Evolutionary conservation across 73 alveolate genomes (phyloP).

Genomic region (Blepharisma japonicum): DNA sequence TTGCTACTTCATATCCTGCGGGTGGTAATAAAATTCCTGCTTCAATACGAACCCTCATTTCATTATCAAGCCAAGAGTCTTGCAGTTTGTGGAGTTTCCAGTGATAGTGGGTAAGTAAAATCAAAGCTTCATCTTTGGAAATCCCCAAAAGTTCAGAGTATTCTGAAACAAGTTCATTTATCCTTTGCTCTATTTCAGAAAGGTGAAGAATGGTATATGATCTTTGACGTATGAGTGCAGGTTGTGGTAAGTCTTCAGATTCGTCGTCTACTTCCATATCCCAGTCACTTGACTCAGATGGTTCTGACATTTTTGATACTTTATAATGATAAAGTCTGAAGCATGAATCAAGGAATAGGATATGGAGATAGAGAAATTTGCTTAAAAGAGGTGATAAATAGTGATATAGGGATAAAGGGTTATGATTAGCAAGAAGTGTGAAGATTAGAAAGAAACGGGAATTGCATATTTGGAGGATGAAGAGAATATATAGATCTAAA

Average conservation of each 20-base stretch:
- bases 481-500: no score
- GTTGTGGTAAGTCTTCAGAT: neutral
- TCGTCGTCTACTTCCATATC: neutral
- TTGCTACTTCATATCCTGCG: neutral
- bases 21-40: slow-evolving; percentile 35
- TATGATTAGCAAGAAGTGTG: no score
- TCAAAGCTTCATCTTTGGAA: slow-evolving; percentile 6
- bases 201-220: neutral
- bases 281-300: neutral
- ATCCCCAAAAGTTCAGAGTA: slow-evolving; percentile 7
- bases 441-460: no score
- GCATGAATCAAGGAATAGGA: no score
- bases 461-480: no score
- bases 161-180: neutral
- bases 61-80: slow-evolving; percentile 56
- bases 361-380: no score
- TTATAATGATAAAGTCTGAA: no score
- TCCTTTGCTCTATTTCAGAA: neutral
- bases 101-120: neutral
- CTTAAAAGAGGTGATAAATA: no score
- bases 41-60: neutral
- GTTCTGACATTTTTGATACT: neutral
- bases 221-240: neutral
- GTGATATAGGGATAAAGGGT: no score
- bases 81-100: slow-evolving; percentile 38